Evolutionary conservation across 179 eudicot species (phyloP).

Genomic region (Carnegiea gigantea): DNA sequence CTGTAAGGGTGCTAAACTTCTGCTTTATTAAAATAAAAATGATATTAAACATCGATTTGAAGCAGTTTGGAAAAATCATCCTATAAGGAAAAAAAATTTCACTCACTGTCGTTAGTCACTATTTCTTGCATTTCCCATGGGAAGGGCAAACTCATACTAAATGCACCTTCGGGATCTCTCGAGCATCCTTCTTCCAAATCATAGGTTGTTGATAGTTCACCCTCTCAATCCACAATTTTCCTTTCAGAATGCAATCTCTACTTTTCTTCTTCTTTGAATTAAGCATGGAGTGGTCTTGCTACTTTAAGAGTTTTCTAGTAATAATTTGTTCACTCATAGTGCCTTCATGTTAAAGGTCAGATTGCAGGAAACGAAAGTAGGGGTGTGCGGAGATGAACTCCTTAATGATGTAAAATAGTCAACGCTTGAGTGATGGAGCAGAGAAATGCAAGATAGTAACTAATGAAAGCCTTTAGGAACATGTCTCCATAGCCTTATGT

Average conservation of each 20-base stretch:
- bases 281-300: background rate
- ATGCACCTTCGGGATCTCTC: no score
- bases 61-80: background rate
- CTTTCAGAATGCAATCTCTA: background rate
- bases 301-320: background rate
- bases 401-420: background rate
- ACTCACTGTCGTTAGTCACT: background rate
- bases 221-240: background rate
- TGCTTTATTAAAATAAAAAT: background rate
- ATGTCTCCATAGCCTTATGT: background rate
- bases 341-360: background rate
- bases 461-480: background rate
- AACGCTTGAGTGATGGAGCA: background rate
- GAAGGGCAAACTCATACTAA: background rate
- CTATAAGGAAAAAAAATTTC: background rate
- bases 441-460: background rate
- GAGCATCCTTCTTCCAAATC: background rate
- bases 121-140: background rate
- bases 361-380: background rate
- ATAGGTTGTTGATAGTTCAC: background rate
- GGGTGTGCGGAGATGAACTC: background rate
- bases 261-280: background rate
- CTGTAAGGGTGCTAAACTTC: background rate
- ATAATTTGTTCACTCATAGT: background rate
- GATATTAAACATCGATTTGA: background rate